These are phyloP conservation scores for Naganishia sp. DNA, from an alignment of 1,284 basidiomycete species.

Conservation along the genomic window DNA sequence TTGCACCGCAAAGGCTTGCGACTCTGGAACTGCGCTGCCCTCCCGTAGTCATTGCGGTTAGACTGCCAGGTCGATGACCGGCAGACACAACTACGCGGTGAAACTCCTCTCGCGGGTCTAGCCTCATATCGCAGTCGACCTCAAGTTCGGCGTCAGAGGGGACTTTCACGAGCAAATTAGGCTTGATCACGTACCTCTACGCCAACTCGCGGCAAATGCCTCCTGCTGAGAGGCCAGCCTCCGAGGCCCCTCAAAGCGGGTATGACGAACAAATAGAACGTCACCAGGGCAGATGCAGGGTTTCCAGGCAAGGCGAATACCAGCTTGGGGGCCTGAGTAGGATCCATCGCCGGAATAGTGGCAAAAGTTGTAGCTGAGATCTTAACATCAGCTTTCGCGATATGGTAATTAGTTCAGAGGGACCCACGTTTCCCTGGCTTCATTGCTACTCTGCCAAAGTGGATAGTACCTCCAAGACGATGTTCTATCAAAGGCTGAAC, in stretches of 20 bases:
- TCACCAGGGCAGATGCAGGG: conserved; percentile 84
- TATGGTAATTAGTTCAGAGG: background rate
- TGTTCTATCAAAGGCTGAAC: conserved; percentile 74
- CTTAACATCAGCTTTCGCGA: background rate
- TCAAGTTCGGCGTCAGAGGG: conserved; percentile 41
- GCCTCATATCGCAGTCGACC: conserved; percentile 63
- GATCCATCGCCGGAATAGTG: conserved; percentile 60
- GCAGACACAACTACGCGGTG: conserved; percentile 69
- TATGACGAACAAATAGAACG: conserved; percentile 79
- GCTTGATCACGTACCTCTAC: conserved; percentile 61
- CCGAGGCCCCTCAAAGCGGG: conserved; percentile 74
- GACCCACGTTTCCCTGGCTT: conserved; percentile 51
- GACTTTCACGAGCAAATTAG: background rate
- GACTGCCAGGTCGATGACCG: conserved; percentile 45
- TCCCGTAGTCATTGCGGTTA: conserved; percentile 76
- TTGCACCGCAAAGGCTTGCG: conserved; percentile 73
- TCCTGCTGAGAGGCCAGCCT: conserved; percentile 63
- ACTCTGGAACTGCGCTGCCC: conserved; percentile 78
- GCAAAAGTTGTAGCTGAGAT: conserved; percentile 82
- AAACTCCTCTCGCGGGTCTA: conserved; percentile 77
- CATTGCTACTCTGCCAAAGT: conserved; percentile 70
- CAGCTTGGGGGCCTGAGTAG: conserved; percentile 56
- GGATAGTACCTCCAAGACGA: conserved; percentile 68
- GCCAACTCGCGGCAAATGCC: conserved; percentile 64
- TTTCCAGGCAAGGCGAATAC: conserved; percentile 85